These are phyloP conservation scores for Saccharum hybrid DNA, from an alignment of 202 grass and related monocot genomes.

Conservation along the genomic window DNA sequence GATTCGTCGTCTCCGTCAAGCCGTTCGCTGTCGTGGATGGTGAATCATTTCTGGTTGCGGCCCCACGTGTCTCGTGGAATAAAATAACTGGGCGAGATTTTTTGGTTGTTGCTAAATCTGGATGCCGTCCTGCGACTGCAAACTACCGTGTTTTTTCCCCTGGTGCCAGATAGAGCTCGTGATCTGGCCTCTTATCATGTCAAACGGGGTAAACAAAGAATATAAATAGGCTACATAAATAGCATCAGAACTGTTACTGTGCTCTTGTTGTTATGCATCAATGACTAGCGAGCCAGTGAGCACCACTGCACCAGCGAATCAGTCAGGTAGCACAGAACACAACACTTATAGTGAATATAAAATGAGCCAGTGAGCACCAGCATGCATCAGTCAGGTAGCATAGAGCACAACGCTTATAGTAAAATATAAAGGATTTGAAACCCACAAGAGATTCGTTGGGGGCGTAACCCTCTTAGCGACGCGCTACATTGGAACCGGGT, in stretches of 20 bases:
- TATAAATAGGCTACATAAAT: neutral
- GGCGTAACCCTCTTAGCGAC: no score
- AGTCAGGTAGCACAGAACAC: neutral
- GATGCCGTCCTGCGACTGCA: neutral
- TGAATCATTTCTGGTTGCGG: slow-evolving; percentile 25
- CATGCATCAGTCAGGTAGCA: no score
- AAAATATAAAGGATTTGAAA: no score
- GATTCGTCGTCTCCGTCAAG: slow-evolving; percentile 32
- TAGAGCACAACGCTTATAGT: no score
- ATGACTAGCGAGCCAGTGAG: neutral
- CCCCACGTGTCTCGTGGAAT: slow-evolving; percentile 14
- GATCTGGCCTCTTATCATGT: neutral
- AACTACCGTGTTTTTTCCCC: neutral
- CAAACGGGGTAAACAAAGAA: neutral
- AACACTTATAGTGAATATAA: no score
- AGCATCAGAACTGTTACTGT: neutral
- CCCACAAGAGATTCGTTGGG: no score
- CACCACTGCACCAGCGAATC: neutral
- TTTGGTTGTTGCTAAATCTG: neutral
- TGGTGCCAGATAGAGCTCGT: neutral
- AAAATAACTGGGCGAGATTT: slow-evolving; percentile 15
- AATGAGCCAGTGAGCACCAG: no score
- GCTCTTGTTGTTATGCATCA: neutral
- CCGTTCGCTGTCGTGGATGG: slow-evolving; percentile 27
- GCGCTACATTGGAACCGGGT: no score